Evolutionary conservation across 306 rosid species (phyloP).

Genomic region (Prunus davidiana): DNA sequence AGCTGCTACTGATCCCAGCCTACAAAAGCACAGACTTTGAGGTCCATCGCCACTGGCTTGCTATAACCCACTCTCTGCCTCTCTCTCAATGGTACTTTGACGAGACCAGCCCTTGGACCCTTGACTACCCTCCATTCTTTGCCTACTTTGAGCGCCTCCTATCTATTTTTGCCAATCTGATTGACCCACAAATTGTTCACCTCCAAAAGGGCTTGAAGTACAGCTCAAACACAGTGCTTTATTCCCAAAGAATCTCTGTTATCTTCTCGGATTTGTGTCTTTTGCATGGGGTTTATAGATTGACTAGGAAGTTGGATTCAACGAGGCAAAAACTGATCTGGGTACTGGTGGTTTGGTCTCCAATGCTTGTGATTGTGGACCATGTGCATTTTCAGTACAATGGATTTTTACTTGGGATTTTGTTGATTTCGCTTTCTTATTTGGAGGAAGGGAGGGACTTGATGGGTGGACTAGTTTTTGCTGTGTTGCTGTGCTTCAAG

Average conservation of each 20-base stretch:
- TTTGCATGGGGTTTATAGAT: conserved; percentile 62
- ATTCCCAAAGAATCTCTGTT: conserved; percentile 67
- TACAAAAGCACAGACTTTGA: conserved; percentile 86
- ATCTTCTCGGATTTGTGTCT: conserved; percentile 67
- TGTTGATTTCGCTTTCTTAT: conserved; percentile 76
- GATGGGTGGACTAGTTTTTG: conserved; percentile 74
- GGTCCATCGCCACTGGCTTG: conserved; percentile 90
- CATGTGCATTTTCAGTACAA: conserved; percentile 91
- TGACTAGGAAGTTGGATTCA: conserved; percentile 47
- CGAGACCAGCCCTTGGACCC: conserved; percentile 90
- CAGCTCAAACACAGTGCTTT: conserved; percentile 43
- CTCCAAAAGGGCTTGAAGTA: conserved; percentile 70
- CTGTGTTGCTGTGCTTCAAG: conserved; percentile 72
- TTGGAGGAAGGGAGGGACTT: conserved; percentile 88
- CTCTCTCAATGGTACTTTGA: conserved; percentile 80
- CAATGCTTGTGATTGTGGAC: conserved; percentile 80
- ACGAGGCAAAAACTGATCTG: conserved; percentile 55
- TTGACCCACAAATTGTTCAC: conserved; percentile 71
- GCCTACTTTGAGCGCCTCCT: conserved; percentile 68
- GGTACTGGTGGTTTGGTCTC: conserved; percentile 82
- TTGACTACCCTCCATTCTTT: conserved; percentile 88
- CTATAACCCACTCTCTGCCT: conserved; percentile 81
- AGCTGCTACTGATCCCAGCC: conserved; percentile 75
- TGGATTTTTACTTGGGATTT: conserved; percentile 85
- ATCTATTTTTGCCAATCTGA: conserved; percentile 51